Evolutionary conservation across 495 filamentous ascomycete species (phyloP).

Genomic region (Xylaria telfairii): DNA sequence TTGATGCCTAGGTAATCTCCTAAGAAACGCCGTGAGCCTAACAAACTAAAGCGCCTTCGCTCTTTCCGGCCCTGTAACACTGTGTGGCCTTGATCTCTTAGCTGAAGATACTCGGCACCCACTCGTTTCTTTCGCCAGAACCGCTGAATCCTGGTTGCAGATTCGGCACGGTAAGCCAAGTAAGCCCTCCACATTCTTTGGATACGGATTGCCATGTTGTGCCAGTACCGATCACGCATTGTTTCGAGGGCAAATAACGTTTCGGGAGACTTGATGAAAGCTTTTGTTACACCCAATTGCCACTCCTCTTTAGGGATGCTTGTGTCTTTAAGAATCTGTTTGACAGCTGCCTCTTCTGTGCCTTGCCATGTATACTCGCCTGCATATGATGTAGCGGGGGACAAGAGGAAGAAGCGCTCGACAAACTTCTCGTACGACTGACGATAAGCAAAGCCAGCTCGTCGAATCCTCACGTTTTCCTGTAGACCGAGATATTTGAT

Average conservation of each 20-base stretch:
- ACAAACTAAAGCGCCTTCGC: conserved; percentile 83
- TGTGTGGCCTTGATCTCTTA: conserved; percentile 89
- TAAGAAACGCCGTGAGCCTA: conserved; percentile 90
- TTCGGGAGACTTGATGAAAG: conserved; percentile 98
- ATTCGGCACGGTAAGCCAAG: conserved; percentile 87
- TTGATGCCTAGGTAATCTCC: conserved; percentile 94
- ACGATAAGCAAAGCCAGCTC: conserved; percentile 96
- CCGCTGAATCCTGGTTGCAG: conserved; percentile 90
- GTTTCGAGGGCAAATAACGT: conserved; percentile 96
- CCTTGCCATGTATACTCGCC: conserved; percentile 97
- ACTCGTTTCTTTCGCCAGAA: conserved; percentile 93
- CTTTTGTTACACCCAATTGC: conserved; percentile 96
- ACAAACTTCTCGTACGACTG: conserved; percentile 99
- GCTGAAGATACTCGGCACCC: conserved; percentile 82
- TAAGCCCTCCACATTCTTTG: conserved; percentile 98
- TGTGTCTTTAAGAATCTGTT: conserved; percentile 94
- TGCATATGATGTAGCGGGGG: conserved; percentile 91
- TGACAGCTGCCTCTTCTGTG: conserved; percentile 83
- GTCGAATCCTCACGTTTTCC: conserved; percentile 97
- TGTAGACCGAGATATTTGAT: conserved; percentile 99
- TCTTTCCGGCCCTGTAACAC: conserved; percentile 87
- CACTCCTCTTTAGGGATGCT: conserved; percentile 94
- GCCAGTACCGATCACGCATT: conserved; percentile 97
- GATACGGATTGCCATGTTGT: conserved; percentile 98
- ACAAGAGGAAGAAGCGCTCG: conserved; percentile 95